Evolutionary conservation across 1,284 basidiomycete species (phyloP).

Genomic region (Neotropicomus parvogracilis): DNA sequence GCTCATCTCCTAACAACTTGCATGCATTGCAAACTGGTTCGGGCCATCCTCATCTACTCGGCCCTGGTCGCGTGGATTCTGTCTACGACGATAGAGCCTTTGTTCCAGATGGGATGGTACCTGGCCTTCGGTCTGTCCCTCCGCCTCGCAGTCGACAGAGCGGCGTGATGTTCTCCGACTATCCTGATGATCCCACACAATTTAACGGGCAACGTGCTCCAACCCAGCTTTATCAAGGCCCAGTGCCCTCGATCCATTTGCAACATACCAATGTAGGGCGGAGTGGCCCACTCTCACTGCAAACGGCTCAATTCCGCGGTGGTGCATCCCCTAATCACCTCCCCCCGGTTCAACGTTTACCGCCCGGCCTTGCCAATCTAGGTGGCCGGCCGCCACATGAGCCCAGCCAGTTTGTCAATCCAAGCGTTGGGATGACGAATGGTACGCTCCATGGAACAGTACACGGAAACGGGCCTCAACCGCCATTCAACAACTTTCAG

Average conservation of each 20-base stretch:
- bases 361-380: constrained; percentile 78
- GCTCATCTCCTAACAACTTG: constrained; percentile 20
- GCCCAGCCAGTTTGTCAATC: constrained; percentile 59
- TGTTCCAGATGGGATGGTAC: constrained; percentile 79
- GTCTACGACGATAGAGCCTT: constrained; percentile 75
- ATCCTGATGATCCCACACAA: constrained; percentile 57
- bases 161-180: constrained; percentile 53
- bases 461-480: constrained; percentile 47
- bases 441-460: constrained; percentile 44
- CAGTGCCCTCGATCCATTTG: constrained; percentile 46
- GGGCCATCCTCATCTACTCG: constrained; percentile 40
- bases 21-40: constrained; percentile 41
- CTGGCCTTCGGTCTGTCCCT: constrained; percentile 65
- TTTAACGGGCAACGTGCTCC: constrained; percentile 57
- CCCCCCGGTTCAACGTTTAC: constrained; percentile 57
- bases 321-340: constrained; percentile 61
- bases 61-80: constrained; percentile 53
- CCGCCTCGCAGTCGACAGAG: constrained; percentile 60
- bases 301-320: constrained; percentile 63
- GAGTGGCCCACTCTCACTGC: constrained; percentile 53
- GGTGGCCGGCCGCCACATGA: constrained; percentile 78
- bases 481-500: constrained; percentile 51
- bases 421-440: constrained; percentile 45
- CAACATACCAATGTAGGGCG: constrained; percentile 49
- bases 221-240: constrained; percentile 53